Evolutionary conservation across 257 asterid species (phyloP).

Genomic region (Parsonsia alboflavescens): DNA sequence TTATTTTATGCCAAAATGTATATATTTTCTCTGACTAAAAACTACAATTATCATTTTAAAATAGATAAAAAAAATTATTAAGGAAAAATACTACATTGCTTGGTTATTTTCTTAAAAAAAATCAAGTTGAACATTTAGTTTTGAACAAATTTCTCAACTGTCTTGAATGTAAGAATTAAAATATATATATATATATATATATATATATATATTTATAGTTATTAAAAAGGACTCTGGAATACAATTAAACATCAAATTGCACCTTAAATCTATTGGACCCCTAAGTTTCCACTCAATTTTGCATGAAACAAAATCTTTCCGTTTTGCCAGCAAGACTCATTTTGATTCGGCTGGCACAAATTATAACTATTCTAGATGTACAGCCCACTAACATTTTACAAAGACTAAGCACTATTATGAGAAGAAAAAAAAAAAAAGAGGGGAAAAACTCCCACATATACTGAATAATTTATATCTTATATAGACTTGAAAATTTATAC

Average conservation of each 20-base stretch:
- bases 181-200: too few species aligned
- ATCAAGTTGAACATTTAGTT: too few species aligned
- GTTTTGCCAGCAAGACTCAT: conserved; percentile 16
- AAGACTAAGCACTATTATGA: conserved; percentile 5
- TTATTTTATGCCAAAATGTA: too few species aligned
- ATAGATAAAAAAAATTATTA: too few species aligned
- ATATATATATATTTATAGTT: too few species aligned
- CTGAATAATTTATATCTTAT: conserved; percentile 24
- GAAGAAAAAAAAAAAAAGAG: not conserved
- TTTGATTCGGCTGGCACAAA: conserved; percentile 24
- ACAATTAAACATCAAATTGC: not conserved
- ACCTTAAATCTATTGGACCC: not conserved
- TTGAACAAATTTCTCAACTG: too few species aligned
- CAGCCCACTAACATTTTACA: conserved; percentile 22
- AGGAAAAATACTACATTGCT: too few species aligned
- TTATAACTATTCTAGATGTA: conserved; percentile 20
- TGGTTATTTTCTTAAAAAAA: too few species aligned
- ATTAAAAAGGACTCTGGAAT: too few species aligned
- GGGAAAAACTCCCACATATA: not conserved
- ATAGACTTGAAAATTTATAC: conserved; percentile 11
- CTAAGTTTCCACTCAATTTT: not conserved
- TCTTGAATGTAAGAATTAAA: too few species aligned
- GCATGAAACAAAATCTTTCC: not conserved
- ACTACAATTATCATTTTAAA: too few species aligned
- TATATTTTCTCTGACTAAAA: too few species aligned